Percentiles rank a stretch among this genome's conserved stretches.
Evolutionary conservation across 495 filamentous ascomycete genomes (phyloP).

Genomic region (Paragyromitra xinjiangensis): DNA sequence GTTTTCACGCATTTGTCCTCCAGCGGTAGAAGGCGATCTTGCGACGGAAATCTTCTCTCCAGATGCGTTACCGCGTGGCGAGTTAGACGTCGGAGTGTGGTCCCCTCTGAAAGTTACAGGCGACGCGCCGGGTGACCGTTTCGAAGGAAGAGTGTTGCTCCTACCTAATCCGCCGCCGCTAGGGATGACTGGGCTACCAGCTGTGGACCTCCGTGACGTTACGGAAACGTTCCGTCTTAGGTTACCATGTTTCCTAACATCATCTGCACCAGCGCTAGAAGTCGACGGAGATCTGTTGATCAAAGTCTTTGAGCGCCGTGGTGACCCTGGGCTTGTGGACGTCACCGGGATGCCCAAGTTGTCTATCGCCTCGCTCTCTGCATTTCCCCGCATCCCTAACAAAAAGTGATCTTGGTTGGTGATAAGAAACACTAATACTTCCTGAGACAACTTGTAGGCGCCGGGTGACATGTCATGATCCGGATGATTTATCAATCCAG

Average conservation of each 20-base stretch:
- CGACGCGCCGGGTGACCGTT: constrained; percentile 76
- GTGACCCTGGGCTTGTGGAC: constrained; percentile 65
- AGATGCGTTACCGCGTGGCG: constrained; percentile 44
- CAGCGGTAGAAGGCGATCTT: constrained; percentile 36
- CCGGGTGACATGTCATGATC: constrained; percentile 91
- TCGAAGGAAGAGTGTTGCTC: constrained; percentile 96
- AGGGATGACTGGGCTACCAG: constrained; percentile 70
- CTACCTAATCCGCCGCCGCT: constrained; percentile 75
- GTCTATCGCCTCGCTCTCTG: constrained; percentile 39
- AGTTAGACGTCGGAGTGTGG: constrained; percentile 57
- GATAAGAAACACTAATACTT: constrained; percentile 96
- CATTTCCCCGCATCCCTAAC: constrained; percentile 55
- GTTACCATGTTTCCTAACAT: constrained; percentile 78
- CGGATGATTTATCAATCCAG: constrained; percentile 92
- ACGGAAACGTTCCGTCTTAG: constrained; percentile 87
- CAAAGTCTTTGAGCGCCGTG: constrained; percentile 64
- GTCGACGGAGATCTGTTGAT: constrained; percentile 81
- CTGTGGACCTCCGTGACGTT: constrained; percentile 71
- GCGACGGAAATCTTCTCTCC: constrained; percentile 28
- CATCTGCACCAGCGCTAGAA: constrained; percentile 86
- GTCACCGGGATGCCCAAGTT: constrained; percentile 60
- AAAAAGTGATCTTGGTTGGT: constrained; percentile 75
- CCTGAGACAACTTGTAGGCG: constrained; percentile 94
- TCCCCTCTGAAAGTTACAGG: constrained; percentile 65
- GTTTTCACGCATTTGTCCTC: constrained; percentile 52